Conservation (phyloP, 75 land plant species). For the Cunninghamia lanceolata region DNA sequence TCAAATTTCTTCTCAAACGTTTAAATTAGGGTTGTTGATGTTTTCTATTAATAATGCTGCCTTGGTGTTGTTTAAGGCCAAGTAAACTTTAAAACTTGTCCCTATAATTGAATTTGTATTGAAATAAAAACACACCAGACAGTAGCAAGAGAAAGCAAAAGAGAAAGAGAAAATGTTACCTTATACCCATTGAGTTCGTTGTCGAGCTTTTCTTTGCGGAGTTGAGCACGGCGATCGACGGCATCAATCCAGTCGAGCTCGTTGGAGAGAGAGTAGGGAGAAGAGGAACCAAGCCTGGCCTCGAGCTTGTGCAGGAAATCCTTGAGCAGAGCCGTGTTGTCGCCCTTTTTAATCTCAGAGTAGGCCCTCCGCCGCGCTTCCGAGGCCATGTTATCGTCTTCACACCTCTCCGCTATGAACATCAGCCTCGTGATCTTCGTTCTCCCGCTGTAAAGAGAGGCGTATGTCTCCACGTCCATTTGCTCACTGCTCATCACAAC, state of each 20-base stretch:
- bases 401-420: slow-evolving; percentile 78
- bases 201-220: slow-evolving; percentile 84
- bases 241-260: slow-evolving; percentile 72
- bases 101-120: too few relatives aligned
- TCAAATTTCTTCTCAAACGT: too few relatives aligned
- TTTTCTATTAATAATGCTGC: too few relatives aligned
- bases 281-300: slow-evolving; percentile 46
- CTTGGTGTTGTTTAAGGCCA: too few relatives aligned
- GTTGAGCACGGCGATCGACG: slow-evolving; percentile 73
- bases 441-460: slow-evolving; percentile 75
- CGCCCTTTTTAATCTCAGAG: slow-evolving; percentile 84
- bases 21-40: too few relatives aligned
- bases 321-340: slow-evolving; percentile 62
- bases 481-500: slow-evolving; percentile 53
- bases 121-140: neutral
- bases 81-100: too few relatives aligned
- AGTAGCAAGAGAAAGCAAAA: neutral
- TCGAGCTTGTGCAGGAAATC: slow-evolving; percentile 82
- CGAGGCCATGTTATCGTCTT: slow-evolving; percentile 49
- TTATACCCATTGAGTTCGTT: slow-evolving; percentile 85
- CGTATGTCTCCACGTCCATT: slow-evolving; percentile 90
- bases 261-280: slow-evolving; percentile 26
- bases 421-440: slow-evolving; percentile 69
- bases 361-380: slow-evolving; percentile 94
- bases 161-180: slow-evolving; percentile 19